phyloP scores from a whole-genome alignment of 192 early-diverging fungal species.

The Dissophora globulifera region DNA sequence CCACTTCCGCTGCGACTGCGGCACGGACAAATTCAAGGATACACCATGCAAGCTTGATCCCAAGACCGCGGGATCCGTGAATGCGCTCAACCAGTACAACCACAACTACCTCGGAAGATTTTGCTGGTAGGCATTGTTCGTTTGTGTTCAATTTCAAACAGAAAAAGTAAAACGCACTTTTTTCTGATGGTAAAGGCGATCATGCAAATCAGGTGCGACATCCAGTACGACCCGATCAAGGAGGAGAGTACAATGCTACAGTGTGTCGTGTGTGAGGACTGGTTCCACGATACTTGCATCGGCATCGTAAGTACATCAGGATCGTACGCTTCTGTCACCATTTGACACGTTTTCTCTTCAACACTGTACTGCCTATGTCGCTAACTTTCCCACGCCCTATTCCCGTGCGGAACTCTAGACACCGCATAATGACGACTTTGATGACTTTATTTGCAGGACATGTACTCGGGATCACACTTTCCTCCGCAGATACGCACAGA shows the following conservation, averaged over 20 bases:
- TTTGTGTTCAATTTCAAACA: not conserved
- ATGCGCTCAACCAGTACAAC: constrained; percentile 80
- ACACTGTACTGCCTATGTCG: too few species aligned
- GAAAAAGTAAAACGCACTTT: not conserved
- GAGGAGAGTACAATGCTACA: constrained; percentile 86
- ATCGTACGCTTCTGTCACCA: too few species aligned
- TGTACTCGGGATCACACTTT: constrained; percentile 65
- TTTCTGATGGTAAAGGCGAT: too few species aligned
- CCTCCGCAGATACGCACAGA: constrained; percentile 41
- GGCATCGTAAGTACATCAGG: constrained; percentile 56
- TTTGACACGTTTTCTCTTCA: too few species aligned
- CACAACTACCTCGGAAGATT: constrained; percentile 87
- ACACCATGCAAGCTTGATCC: constrained; percentile 56
- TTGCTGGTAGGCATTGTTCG: constrained; percentile 77
- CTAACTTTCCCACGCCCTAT: too few species aligned
- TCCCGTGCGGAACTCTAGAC: too few species aligned
- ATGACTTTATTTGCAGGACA: constrained; percentile 75
- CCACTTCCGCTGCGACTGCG: constrained; percentile 92
- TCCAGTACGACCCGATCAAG: constrained; percentile 74
- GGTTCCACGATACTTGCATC: constrained; percentile 82
- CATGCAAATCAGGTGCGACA: constrained; percentile 68
- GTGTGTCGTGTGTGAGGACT: constrained; percentile 90
- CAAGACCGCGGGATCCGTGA: constrained; percentile 56
- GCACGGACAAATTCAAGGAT: constrained; percentile 63
- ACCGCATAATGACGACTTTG: constrained; percentile 65